Evolutionary conservation across 2,329 filamentous ascomycete species (phyloP), one percentile per base, ranked within the genome.

Genomic region (Alternaria triticimaculans): DNA sequence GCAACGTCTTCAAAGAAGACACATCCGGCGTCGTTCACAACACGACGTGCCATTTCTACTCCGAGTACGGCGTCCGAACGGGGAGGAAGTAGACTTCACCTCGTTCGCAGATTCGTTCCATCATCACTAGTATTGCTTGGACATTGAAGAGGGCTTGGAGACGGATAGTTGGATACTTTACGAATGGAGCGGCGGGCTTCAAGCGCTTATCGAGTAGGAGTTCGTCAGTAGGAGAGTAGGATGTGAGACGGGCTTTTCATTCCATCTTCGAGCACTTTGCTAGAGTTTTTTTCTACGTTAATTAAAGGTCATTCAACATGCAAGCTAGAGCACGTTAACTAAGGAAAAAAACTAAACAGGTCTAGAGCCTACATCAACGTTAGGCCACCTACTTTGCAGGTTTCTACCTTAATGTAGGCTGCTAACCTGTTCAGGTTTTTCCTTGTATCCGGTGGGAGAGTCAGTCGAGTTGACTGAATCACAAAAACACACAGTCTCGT

Each of bases 1-100:
- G 93, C 80, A 87, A 92, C 74, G 88, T 95, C 75, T 97, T 95
- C 79, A 88, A 95, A 73, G 87, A 90, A 67, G 85, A 85, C 71
- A 96, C 93, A 4, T 92, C 94, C 1, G 64, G 65, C 9, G 63
- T 73, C 4, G 70, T 48, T 1, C 76, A 78, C 53, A 68, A 75
- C 49, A 69, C 70, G 6, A 69, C 72, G 44, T 78, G 76, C 55
- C 70, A 72, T 6, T 67, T 77, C 23, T 80, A 72, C 57, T 80
- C 78, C 2, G 76, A 78, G 62, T 78, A 78, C 20, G 78, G 78
- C 15, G 41, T 65, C 44, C 55, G 49, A 41, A 43, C 59, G 20
- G 58, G 30, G 23, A 56, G 28, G 45, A 28, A 54, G 12, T 50
- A 33, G 33, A 4, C n/a, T 7, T 11, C 0, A 0, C 37, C 37